Evolutionary conservation across 768 basidiomycete species (phyloP).

Genomic region (Serendipita sp.): DNA sequence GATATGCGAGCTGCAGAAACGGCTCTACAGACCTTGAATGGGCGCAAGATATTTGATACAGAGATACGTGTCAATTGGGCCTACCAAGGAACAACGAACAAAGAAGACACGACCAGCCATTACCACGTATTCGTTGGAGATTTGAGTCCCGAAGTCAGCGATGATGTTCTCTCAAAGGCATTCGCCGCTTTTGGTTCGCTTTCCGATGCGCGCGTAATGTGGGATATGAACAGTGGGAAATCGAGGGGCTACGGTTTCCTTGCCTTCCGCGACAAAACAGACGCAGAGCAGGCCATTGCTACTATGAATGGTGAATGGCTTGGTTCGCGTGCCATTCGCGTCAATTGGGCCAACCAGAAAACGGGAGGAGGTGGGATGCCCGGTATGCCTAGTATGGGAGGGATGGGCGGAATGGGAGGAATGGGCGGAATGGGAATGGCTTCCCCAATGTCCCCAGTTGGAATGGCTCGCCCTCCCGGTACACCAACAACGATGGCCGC

Average conservation of each 20-base stretch:
- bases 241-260: constrained; percentile 96
- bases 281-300: constrained; percentile 97
- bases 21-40: constrained; percentile 94
- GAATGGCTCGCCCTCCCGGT: constrained; percentile 9
- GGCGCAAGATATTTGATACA: constrained; percentile 98
- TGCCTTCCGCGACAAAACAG: constrained; percentile 96
- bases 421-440: constrained; percentile 12
- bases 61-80: constrained; percentile 99
- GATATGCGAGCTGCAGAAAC: constrained; percentile 99
- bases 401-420: constrained; percentile 13
- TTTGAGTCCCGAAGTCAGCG: constrained; percentile 96
- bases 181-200: constrained; percentile 94
- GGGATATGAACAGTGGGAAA: constrained; percentile 99
- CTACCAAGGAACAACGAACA: constrained; percentile 94
- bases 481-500: constrained; percentile 22
- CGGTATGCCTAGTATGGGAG: constrained; percentile 6
- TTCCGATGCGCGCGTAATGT: constrained; percentile 98
- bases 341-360: constrained; percentile 99
- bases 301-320: constrained; percentile 99
- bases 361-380: constrained; percentile 26
- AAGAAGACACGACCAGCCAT: constrained; percentile 95
- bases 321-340: constrained; percentile 92
- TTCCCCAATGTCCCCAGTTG: constrained; percentile 3
- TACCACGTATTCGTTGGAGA: constrained; percentile 99
- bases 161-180: constrained; percentile 90